phyloP scores from a whole-genome alignment of 202 grass and related monocot genomes.

The Setaria viridis region DNA sequence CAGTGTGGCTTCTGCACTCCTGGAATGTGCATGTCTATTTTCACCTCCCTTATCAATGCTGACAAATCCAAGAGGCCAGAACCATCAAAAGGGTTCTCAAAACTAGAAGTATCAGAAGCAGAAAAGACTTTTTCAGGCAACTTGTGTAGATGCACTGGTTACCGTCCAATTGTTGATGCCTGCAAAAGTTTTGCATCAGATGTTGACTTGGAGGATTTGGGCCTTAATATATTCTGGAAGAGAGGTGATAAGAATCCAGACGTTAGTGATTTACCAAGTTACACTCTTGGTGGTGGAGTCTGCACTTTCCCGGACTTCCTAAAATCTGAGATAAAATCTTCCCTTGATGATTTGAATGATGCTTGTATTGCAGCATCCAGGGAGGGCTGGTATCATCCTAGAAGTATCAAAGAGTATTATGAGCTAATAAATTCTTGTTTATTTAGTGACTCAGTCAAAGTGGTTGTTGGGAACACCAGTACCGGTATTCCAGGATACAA shows the following conservation, averaged over 20 bases:
- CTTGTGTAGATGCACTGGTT: constrained; percentile 88
- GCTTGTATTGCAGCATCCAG: not conserved
- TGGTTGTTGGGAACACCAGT: constrained; percentile 79
- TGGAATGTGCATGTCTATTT: constrained; percentile 96
- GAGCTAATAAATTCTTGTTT: constrained; percentile 54
- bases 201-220: constrained; percentile 87
- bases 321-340: constrained; percentile 72
- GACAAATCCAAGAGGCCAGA: constrained; percentile 66
- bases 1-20: constrained; percentile 94
- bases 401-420: constrained; percentile 67
- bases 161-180: constrained; percentile 72
- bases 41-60: constrained; percentile 74
- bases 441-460: constrained; percentile 51
- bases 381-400: constrained; percentile 66
- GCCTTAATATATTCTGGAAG: constrained; percentile 83
- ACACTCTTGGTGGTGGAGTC: constrained; percentile 53
- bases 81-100: constrained; percentile 71
- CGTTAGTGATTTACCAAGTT: constrained; percentile 59
- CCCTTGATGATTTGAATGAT: constrained; percentile 1
- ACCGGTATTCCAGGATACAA: constrained; percentile 72
- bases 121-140: constrained; percentile 74
- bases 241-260: constrained; percentile 54
- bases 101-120: constrained; percentile 65
- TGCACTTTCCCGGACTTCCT: constrained; percentile 84
- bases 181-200: constrained; percentile 91